phyloP scores from a whole-genome alignment of 2,329 filamentous ascomycete genomes.

The Microsporum audouinii region DNA sequence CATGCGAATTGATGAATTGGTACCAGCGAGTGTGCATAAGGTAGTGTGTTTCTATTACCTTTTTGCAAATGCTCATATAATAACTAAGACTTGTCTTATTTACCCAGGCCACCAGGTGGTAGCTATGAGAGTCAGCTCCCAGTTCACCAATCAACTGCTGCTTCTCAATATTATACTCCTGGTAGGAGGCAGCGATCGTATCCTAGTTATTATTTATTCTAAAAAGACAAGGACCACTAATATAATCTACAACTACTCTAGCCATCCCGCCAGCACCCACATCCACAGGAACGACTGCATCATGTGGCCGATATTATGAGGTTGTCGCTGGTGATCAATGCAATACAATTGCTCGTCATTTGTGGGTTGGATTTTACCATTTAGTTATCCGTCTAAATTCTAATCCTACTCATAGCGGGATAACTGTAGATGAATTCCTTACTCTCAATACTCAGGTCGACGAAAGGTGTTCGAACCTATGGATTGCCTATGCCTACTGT shows the following conservation, averaged over 20 bases:
- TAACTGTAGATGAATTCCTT: background rate
- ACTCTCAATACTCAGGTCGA: background rate
- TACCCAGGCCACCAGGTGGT: constrained; percentile 5
- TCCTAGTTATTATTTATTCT: background rate
- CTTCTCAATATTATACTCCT: background rate
- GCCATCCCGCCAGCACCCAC: constrained; percentile 14
- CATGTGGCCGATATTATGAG: constrained; percentile 16
- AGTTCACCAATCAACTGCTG: constrained; percentile 14
- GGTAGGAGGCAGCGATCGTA: background rate
- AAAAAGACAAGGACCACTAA: background rate
- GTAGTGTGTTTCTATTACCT: background rate
- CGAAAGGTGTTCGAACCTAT: background rate
- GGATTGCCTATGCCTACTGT: background rate
- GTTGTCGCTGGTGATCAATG: constrained; percentile 13
- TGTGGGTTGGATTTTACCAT: background rate
- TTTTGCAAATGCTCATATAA: background rate
- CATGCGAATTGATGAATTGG: constrained; percentile 9
- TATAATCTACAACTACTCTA: background rate
- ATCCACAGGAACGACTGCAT: constrained; percentile 10
- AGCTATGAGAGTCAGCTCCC: constrained; percentile 7
- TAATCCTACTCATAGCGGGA: background rate
- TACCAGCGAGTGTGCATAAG: background rate
- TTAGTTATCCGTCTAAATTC: constrained; percentile 9
- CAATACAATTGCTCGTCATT: constrained; percentile 2
- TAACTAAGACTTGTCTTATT: background rate